Conservation (phyloP, 305 asterid species). For the Fraxinus greggii region DNA sequence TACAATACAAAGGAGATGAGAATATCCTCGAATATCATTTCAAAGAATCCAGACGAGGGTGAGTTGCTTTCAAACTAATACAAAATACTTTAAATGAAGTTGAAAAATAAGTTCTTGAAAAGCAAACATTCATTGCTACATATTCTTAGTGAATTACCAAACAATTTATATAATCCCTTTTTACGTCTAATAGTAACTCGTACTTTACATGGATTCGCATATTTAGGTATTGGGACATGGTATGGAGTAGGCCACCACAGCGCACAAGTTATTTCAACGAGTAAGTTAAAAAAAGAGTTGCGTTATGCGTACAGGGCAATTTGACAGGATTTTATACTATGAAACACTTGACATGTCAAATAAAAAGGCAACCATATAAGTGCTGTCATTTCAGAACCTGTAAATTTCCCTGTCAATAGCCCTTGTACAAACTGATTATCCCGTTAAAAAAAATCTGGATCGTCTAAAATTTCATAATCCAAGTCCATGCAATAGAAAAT, state of each 20-base stretch:
- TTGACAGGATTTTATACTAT: too few species aligned
- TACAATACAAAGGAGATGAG: conserved; percentile 44
- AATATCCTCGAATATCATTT: conserved; percentile 42
- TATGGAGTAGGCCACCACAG: conserved; percentile 44
- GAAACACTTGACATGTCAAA: too few species aligned
- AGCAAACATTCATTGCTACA: too few species aligned
- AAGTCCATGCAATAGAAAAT: neutral
- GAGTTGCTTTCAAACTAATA: neutral
- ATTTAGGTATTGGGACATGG: conserved; percentile 66
- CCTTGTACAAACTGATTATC: too few species aligned
- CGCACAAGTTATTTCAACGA: conserved; percentile 34
- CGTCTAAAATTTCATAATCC: neutral
- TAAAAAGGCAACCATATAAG: too few species aligned
- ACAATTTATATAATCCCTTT: neutral
- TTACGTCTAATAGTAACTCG: neutral
- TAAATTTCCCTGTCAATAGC: too few species aligned
- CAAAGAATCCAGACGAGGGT: conserved; percentile 61
- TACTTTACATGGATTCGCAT: neutral
- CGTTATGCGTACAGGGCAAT: too few species aligned
- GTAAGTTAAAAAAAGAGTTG: conserved; percentile 27
- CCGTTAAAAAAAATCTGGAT: neutral
- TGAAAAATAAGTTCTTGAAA: neutral
- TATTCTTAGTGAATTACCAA: neutral
- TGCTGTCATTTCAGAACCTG: too few species aligned
- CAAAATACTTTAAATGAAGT: too few species aligned